phyloP scores from a whole-genome alignment of 2,329 filamentous ascomycete genomes.

The Colletotrichum simmondsii region DNA sequence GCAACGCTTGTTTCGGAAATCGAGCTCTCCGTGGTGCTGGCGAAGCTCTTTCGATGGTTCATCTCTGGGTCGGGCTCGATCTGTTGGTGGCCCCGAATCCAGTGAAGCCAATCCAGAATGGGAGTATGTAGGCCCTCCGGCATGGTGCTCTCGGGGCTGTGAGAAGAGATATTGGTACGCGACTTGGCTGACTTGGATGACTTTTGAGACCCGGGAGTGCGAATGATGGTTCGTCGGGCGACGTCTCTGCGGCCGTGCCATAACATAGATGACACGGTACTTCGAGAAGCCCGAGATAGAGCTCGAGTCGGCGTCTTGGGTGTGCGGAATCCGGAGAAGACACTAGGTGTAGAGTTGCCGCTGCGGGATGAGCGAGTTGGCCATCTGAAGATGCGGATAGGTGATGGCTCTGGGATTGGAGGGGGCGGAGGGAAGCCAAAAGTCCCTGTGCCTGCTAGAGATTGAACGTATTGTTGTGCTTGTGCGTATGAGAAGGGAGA shows the following conservation, averaged over 20 bases:
- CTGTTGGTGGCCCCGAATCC: slow-evolving; percentile 24
- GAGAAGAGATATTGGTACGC: not conserved
- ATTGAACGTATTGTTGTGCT: slow-evolving; percentile 31
- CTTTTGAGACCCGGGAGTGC: not conserved
- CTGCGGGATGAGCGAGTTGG: slow-evolving; percentile 29
- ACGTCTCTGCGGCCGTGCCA: slow-evolving; percentile 30
- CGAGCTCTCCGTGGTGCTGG: slow-evolving; percentile 8
- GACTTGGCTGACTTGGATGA: not conserved
- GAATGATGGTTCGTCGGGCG: slow-evolving; percentile 9
- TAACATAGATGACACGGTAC: slow-evolving; percentile 29
- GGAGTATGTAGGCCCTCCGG: slow-evolving; percentile 11
- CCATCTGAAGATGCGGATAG: slow-evolving; percentile 33
- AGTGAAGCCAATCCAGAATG: slow-evolving; percentile 24
- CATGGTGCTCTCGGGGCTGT: slow-evolving; percentile 5
- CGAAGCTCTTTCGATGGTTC: slow-evolving; percentile 28
- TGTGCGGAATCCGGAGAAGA: not conserved
- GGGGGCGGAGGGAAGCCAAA: slow-evolving; percentile 7
- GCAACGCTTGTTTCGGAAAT: slow-evolving; percentile 5
- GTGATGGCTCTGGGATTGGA: slow-evolving; percentile 18
- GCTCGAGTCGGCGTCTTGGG: not conserved
- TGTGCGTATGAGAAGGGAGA: slow-evolving; percentile 29
- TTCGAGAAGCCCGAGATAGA: slow-evolving; percentile 16
- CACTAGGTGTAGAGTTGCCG: not conserved
- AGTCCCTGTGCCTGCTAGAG: slow-evolving; percentile 7
- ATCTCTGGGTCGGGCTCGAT: slow-evolving; percentile 17